Conservation (phyloP, 352 stramenopile species). For the Phytophthora pistaciae region DNA sequence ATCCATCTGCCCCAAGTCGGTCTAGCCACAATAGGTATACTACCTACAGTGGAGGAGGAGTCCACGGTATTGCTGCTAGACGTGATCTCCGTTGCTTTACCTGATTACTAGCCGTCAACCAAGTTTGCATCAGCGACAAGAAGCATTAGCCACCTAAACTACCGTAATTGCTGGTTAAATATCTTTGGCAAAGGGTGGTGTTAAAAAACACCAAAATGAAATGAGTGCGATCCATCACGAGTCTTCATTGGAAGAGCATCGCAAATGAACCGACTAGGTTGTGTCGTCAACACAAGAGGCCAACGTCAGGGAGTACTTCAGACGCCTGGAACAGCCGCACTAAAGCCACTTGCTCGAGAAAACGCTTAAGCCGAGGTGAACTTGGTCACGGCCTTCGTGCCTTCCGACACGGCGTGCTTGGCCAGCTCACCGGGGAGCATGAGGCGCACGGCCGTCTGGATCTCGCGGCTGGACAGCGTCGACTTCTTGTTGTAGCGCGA, state of each 20-base stretch:
- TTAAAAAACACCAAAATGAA: slow-evolving; percentile 86
- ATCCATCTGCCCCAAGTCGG: no score
- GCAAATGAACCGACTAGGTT: slow-evolving; percentile 9
- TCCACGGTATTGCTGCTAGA: no score
- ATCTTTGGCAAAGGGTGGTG: slow-evolving; percentile 80
- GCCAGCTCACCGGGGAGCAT: slow-evolving; percentile 97
- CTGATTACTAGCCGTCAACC: no score
- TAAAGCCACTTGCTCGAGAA: background rate
- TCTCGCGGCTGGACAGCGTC: slow-evolving; percentile 96
- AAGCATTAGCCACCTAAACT: background rate
- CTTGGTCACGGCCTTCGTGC: slow-evolving; percentile 97
- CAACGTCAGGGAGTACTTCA: background rate
- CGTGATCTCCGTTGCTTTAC: no score
- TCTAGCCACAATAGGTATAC: no score
- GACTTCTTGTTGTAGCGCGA: slow-evolving; percentile 99
- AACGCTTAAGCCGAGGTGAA: slow-evolving; percentile 88
- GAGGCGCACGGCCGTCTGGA: slow-evolving; percentile 96
- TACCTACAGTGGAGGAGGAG: no score
- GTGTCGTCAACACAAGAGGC: background rate
- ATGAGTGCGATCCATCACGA: slow-evolving; percentile 5
- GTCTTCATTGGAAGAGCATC: background rate
- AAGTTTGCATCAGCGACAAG: no score
- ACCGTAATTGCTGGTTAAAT: slow-evolving; percentile 9
- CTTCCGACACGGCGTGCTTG: slow-evolving; percentile 98
- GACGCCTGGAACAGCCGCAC: background rate